Evolutionary conservation across 1,284 basidiomycete genomes (phyloP).

Genomic region (Ceratobasidium papillatum): DNA sequence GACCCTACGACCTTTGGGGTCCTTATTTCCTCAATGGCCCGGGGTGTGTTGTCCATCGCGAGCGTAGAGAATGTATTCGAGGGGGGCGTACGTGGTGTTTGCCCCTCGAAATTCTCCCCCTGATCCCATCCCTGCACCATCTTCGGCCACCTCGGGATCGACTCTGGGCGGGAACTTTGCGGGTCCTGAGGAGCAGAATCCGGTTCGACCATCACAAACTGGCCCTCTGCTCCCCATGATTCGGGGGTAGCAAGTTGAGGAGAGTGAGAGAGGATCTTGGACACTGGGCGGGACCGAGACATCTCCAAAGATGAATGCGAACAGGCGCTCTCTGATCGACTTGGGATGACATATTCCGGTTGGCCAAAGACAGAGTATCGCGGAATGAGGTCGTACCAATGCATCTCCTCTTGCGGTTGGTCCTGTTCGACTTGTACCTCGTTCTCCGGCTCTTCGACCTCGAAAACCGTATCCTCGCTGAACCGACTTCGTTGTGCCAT

Average conservation of each 20-base stretch:
- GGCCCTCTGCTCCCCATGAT: neutral
- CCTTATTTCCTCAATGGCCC: neutral
- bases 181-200: neutral
- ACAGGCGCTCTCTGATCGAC: slow-evolving; percentile 19
- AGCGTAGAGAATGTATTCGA: neutral
- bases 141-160: slow-evolving; percentile 29
- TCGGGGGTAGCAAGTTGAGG: neutral
- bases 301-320: slow-evolving; percentile 17
- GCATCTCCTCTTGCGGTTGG: neutral
- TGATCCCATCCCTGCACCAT: slow-evolving; percentile 20
- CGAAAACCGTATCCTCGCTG: slow-evolving; percentile 34
- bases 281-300: slow-evolving; percentile 20
- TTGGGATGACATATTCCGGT: neutral
- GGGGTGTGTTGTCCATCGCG: neutral
- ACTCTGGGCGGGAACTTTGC: neutral
- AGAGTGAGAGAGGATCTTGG: slow-evolving; percentile 34
- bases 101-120: neutral
- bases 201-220: neutral
- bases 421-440: slow-evolving; percentile 1
- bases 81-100: slow-evolving; percentile 12
- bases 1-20: neutral
- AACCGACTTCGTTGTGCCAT: slow-evolving; percentile 30
- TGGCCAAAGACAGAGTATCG: neutral
- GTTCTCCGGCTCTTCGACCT: slow-evolving; percentile 18
- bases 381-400: slow-evolving; percentile 17